phyloP scores from a whole-genome alignment of 2,329 filamentous ascomycete species.

The Helicocarpus griseus region DNA sequence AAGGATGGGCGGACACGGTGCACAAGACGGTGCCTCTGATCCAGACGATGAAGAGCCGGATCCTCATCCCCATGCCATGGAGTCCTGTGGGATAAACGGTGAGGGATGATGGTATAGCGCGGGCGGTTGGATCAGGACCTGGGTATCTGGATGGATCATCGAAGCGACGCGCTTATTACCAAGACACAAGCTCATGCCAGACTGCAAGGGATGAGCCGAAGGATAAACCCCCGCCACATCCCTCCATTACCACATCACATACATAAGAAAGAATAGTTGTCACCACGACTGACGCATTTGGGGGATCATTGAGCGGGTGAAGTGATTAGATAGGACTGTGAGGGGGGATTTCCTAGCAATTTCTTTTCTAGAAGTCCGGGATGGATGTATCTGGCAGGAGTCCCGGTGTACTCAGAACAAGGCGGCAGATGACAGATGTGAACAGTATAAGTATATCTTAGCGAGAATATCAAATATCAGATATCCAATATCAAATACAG shows the following conservation, averaged over 20 bases:
- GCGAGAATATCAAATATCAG: no score
- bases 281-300: no score
- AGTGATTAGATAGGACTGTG: no score
- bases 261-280: no score
- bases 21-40: conserved; percentile 98
- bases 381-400: background rate
- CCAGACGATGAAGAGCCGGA: conserved; percentile 88
- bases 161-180: no score
- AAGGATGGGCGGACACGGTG: conserved; percentile 94
- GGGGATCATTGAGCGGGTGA: no score
- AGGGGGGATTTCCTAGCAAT: background rate
- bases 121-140: background rate
- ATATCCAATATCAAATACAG: no score
- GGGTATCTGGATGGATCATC: background rate
- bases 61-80: conserved; percentile 93
- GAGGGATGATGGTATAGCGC: background rate
- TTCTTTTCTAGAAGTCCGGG: background rate
- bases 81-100: conserved; percentile 73
- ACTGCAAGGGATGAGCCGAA: background rate
- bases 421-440: no score
- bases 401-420: no score
- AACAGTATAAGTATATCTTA: no score
- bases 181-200: no score
- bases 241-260: no score
- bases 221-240: background rate